phyloP scores from a whole-genome alignment of 2,329 filamentous ascomycete genomes.

The Colletotrichum salicis region DNA sequence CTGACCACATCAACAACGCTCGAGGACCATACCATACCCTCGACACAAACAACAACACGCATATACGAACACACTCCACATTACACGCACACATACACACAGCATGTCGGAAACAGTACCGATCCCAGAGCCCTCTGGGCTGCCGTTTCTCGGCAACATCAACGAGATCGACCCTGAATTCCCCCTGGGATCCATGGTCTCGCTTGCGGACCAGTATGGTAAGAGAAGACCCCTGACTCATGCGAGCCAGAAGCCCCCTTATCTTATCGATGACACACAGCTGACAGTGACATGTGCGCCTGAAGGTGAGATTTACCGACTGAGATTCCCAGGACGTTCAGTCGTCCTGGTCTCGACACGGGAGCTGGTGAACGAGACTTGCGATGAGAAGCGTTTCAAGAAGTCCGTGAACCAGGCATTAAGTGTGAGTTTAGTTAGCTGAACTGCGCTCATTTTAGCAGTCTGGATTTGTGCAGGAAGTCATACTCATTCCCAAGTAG shows the following conservation, averaged over 20 bases:
- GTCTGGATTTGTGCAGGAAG: not conserved
- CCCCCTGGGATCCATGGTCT: conserved; percentile 64
- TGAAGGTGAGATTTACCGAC: conserved; percentile 67
- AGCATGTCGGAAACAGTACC: conserved; percentile 33
- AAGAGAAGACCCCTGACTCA: conserved; percentile 37
- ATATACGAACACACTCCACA: not conserved
- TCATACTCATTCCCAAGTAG: conserved; percentile 34
- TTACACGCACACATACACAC: not conserved
- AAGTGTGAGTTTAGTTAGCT: not conserved
- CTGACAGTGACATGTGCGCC: conserved; percentile 7
- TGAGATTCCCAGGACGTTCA: conserved; percentile 61
- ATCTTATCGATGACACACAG: not conserved
- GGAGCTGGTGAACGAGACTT: conserved; percentile 70
- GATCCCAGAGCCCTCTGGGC: conserved; percentile 61
- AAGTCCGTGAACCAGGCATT: conserved; percentile 66
- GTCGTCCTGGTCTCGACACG: conserved; percentile 63
- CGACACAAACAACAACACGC: not conserved
- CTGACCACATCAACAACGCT: not conserved
- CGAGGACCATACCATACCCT: not conserved
- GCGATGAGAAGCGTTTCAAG: conserved; percentile 72
- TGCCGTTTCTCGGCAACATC: conserved; percentile 75
- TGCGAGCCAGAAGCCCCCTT: not conserved
- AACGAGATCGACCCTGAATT: conserved; percentile 70
- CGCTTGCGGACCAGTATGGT: conserved; percentile 75
- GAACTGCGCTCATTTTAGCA: not conserved